Conservation (phyloP, 2,329 filamentous ascomycete genomes). For the Ceratocystis ficicola region DNA sequence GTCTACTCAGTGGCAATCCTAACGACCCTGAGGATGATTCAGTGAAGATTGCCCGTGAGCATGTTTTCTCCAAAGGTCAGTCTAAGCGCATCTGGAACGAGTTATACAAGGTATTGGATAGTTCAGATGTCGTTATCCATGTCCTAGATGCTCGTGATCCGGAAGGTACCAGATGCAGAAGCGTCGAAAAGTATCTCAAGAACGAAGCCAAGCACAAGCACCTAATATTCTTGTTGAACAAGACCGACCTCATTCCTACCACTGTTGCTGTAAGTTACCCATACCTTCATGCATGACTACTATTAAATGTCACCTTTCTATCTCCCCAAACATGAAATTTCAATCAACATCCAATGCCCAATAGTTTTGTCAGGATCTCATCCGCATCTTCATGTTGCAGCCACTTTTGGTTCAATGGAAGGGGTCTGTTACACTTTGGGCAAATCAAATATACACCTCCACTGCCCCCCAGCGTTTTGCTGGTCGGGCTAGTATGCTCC, state of each 20-base stretch:
- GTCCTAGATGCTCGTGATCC: conserved; percentile 84
- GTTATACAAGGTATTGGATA: conserved; percentile 82
- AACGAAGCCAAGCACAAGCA: conserved; percentile 92
- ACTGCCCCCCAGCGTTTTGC: conserved; percentile 29
- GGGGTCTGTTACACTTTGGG: conserved; percentile 98
- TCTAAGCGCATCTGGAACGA: conserved; percentile 97
- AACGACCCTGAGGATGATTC: conserved; percentile 38
- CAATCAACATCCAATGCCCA: conserved; percentile 37
- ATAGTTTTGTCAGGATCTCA: conserved; percentile 73
- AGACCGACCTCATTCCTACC: conserved; percentile 73
- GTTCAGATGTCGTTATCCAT: conserved; percentile 76
- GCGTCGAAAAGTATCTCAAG: conserved; percentile 72
- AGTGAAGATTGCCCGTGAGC: conserved; percentile 57
- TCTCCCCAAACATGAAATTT: neutral
- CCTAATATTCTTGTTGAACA: conserved; percentile 42
- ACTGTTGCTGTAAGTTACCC: conserved; percentile 75
- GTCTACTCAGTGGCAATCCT: conserved; percentile 59
- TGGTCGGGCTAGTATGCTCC: conserved; percentile 56
- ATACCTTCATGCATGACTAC: conserved; percentile 7
- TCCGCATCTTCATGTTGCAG: conserved; percentile 20
- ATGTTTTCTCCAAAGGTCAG: conserved; percentile 89
- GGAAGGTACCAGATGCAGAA: conserved; percentile 72
- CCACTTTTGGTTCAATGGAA: conserved; percentile 53
- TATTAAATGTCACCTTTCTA: conserved; percentile 13
- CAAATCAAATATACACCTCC: conserved; percentile 58